phyloP scores from a whole-genome alignment of 2,329 filamentous ascomycete genomes.

The Rhytidhysteron rufulum region DNA sequence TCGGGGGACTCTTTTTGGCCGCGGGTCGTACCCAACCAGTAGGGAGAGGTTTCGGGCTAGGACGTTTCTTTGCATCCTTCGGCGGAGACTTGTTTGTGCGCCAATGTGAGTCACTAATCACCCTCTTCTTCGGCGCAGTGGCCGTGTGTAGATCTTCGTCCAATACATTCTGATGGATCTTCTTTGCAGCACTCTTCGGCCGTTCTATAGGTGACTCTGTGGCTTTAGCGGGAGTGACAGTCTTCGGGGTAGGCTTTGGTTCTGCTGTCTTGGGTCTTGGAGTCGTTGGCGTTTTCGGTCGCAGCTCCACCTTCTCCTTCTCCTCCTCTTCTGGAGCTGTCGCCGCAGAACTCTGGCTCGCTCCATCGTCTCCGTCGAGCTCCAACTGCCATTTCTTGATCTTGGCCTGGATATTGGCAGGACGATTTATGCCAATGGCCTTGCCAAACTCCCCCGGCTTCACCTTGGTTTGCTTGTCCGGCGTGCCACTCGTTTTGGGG shows the following conservation, averaged over 20 bases:
- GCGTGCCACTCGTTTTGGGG: slow-evolving; percentile 13
- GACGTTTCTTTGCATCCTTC: slow-evolving; percentile 24
- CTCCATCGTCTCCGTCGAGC: slow-evolving; percentile 57
- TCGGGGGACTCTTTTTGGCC: slow-evolving; percentile 12
- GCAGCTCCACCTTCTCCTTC: slow-evolving; percentile 9
- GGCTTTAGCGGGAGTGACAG: slow-evolving; percentile 21
- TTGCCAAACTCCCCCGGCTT: slow-evolving; percentile 36
- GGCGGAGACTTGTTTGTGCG: slow-evolving; percentile 49
- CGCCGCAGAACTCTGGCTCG: slow-evolving; percentile 11
- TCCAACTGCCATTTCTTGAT: slow-evolving; percentile 82
- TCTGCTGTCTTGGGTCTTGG: slow-evolving; percentile 21
- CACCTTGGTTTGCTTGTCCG: slow-evolving; percentile 26
- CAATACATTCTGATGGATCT: slow-evolving; percentile 34
- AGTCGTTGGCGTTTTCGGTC: slow-evolving; percentile 17
- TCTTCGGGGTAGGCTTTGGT: slow-evolving; percentile 24
- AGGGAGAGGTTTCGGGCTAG: slow-evolving; percentile 31
- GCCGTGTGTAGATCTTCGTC: slow-evolving; percentile 45
- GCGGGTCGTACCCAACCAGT: slow-evolving; percentile 38
- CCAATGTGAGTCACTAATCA: slow-evolving; percentile 93
- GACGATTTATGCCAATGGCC: slow-evolving; percentile 38
- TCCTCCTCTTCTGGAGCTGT: slow-evolving; percentile 6
- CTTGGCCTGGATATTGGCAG: slow-evolving; percentile 62
- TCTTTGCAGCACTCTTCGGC: slow-evolving; percentile 25
- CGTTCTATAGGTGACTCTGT: slow-evolving; percentile 23
- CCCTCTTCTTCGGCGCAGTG: slow-evolving; percentile 79